phyloP scores from a whole-genome alignment of 1,139 yeast species.

The Taphrina sp. region DNA sequence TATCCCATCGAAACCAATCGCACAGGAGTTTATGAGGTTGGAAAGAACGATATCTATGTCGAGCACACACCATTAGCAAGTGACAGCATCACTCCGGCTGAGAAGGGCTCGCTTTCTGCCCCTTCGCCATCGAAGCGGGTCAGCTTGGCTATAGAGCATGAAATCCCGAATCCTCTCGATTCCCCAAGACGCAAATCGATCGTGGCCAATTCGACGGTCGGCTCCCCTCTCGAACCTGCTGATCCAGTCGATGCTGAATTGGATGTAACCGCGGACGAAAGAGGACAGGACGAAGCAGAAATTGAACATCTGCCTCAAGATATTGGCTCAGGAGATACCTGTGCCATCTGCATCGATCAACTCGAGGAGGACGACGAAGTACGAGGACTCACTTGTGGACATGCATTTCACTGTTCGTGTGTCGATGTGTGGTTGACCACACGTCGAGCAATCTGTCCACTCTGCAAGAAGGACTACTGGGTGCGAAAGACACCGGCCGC shows the following conservation, averaged over 20 bases:
- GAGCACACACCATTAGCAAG: neutral
- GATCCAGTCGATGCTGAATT: neutral
- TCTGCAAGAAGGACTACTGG: slow-evolving; percentile 59
- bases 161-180: neutral
- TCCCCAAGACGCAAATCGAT: neutral
- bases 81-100: slow-evolving; percentile 3
- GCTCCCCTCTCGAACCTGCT: neutral
- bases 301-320: slow-evolving; percentile 17
- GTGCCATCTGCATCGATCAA: slow-evolving; percentile 75
- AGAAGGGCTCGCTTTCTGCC: neutral
- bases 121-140: neutral
- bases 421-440: slow-evolving; percentile 79
- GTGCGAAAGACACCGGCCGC: slow-evolving; percentile 38
- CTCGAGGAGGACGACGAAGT: slow-evolving; percentile 64
- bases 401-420: slow-evolving; percentile 76
- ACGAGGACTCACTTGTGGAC: slow-evolving; percentile 76
- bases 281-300: slow-evolving; percentile 14
- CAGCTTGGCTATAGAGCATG: neutral
- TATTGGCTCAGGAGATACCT: slow-evolving; percentile 54
- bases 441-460: slow-evolving; percentile 78
- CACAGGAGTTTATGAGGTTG: slow-evolving; percentile 12
- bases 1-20: neutral
- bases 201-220: neutral
- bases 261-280: neutral
- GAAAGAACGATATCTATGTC: neutral